Conservation (phyloP, 305 asterid species). For the Caryopteris hybrid region DNA sequence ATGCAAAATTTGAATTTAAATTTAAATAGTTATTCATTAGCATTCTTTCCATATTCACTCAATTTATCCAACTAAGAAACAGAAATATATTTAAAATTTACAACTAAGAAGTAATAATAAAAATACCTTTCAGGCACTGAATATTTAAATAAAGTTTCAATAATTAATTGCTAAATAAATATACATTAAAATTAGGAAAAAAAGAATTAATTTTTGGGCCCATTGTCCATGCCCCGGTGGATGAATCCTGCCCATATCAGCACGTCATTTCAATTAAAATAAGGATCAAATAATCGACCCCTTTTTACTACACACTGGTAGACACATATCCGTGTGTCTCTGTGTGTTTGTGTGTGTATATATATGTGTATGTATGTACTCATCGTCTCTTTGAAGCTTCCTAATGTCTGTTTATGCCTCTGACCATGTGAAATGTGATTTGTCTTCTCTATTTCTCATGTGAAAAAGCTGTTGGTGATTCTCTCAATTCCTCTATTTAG, state of each 20-base stretch:
- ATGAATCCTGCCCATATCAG: slow-evolving; percentile 23
- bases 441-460: slow-evolving; percentile 26
- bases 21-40: neutral
- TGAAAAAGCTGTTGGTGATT: slow-evolving; percentile 27
- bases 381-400: slow-evolving; percentile 42
- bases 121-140: neutral
- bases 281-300: neutral
- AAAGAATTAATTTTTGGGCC: neutral
- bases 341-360: slow-evolving; percentile 7
- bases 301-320: slow-evolving; percentile 15
- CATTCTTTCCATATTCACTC: neutral
- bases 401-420: slow-evolving; percentile 5
- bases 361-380: slow-evolving; percentile 13
- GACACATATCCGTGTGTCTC: slow-evolving; percentile 13
- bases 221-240: neutral
- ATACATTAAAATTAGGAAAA: neutral
- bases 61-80: neutral
- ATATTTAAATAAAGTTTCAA: neutral
- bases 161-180: neutral
- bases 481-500: slow-evolving; percentile 17
- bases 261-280: slow-evolving; percentile 22
- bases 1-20: no score
- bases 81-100: neutral
- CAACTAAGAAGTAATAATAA: neutral
- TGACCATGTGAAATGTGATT: slow-evolving; percentile 34